These are phyloP conservation scores for Yarrowia sp. DNA, from an alignment of 805 yeast species.

Conservation along the genomic window DNA sequence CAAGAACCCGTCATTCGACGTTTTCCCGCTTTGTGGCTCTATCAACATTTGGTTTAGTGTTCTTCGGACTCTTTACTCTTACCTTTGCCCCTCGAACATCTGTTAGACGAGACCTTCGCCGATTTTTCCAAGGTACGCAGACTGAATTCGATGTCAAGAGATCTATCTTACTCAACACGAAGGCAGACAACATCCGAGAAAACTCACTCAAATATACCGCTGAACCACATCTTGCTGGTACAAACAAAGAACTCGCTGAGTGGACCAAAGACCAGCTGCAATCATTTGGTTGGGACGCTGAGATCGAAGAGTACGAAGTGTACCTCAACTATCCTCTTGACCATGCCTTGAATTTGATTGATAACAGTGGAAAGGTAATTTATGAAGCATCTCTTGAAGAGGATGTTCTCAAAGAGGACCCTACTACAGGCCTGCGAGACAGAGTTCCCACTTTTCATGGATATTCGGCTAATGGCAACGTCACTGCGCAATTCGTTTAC, in stretches of 20 bases:
- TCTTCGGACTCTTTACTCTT: slow-evolving; percentile 57
- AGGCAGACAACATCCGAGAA: slow-evolving; percentile 43
- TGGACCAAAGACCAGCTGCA: slow-evolving; percentile 60
- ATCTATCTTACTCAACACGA: slow-evolving; percentile 48
- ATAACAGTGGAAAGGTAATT: slow-evolving; percentile 38
- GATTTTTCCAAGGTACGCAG: slow-evolving; percentile 55
- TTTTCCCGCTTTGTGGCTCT: slow-evolving; percentile 18
- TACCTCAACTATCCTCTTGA: slow-evolving; percentile 62
- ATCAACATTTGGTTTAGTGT: slow-evolving; percentile 46
- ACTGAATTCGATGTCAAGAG: slow-evolving; percentile 57
- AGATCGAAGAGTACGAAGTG: slow-evolving; percentile 58
- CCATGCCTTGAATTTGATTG: slow-evolving; percentile 49
- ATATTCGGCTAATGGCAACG: slow-evolving; percentile 72
- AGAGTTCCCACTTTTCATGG: slow-evolving; percentile 74
- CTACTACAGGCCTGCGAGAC: slow-evolving; percentile 45
- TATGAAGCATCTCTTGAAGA: slow-evolving; percentile 56
- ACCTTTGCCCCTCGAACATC: slow-evolving; percentile 84
- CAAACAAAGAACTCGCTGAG: slow-evolving; percentile 43
- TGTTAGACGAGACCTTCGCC: slow-evolving; percentile 70
- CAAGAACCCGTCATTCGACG: slow-evolving; percentile 14
- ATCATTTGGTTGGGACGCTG: slow-evolving; percentile 57
- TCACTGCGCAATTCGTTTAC: slow-evolving; percentile 61
- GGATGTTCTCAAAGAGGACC: slow-evolving; percentile 53
- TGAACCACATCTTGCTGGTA: slow-evolving; percentile 56
- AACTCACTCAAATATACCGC: slow-evolving; percentile 56